A percentile compares a stretch with the other conserved stretches of the same genome.
phyloP scores from a whole-genome alignment of 1,284 basidiomycete genomes.

The Cutaneotrichosporon sp. region DNA sequence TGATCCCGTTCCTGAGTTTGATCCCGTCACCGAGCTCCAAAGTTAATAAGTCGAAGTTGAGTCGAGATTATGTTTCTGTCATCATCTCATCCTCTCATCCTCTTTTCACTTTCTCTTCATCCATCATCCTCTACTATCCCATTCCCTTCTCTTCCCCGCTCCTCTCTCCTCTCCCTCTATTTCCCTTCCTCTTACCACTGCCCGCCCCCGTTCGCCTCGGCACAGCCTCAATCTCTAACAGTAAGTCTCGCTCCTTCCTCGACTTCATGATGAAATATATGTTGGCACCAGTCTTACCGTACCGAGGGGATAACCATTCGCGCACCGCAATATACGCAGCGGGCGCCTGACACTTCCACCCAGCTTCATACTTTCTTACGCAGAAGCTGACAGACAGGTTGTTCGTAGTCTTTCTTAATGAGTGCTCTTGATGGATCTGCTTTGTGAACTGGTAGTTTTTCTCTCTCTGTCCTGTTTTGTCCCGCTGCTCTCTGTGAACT shows the following conservation, averaged over 20 bases:
- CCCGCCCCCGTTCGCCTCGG: not conserved
- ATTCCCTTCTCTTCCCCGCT: not conserved
- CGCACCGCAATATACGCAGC: conserved; percentile 36
- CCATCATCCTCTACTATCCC: not conserved
- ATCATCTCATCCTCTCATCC: not conserved
- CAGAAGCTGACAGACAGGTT: conserved; percentile 9
- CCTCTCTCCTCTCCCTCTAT: not conserved
- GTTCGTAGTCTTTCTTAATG: not conserved
- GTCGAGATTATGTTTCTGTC: not conserved
- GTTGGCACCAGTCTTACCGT: conserved; percentile 51
- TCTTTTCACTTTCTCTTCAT: not conserved
- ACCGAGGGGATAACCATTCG: conserved; percentile 32
- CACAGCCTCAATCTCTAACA: not conserved
- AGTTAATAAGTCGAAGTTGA: not conserved
- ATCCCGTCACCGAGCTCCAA: conserved; percentile 1
- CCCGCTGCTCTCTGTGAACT: not conserved
- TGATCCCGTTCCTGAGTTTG: conserved; percentile 4
- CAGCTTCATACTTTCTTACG: not conserved
- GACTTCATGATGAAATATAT: conserved; percentile 35
- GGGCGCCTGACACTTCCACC: conserved; percentile 32
- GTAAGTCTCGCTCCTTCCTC: conserved; percentile 5
- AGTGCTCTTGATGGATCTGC: not conserved
- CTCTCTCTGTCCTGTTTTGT: not conserved
- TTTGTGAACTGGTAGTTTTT: not conserved
- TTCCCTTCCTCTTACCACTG: not conserved